Evolutionary conservation across 768 basidiomycete species (phyloP).

Genomic region (Rhodotorula diobovata): DNA sequence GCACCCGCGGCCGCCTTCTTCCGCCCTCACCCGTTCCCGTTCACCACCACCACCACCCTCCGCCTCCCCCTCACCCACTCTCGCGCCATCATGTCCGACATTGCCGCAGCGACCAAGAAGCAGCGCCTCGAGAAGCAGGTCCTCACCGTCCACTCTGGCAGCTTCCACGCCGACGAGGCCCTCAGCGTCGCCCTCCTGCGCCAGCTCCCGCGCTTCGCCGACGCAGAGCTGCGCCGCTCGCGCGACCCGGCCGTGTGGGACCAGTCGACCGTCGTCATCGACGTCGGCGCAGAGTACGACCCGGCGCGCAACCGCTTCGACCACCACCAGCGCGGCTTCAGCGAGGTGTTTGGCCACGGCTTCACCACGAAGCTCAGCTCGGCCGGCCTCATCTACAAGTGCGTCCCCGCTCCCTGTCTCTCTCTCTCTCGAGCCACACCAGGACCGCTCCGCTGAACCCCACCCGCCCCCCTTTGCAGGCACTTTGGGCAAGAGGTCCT

Average conservation of each 20-base stretch:
- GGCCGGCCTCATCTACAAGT: slow-evolving; percentile 96
- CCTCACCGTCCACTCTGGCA: slow-evolving; percentile 44
- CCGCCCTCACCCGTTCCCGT: too few relatives aligned
- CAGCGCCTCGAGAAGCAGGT: neutral
- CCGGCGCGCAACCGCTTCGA: slow-evolving; percentile 74
- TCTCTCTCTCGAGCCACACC: too few relatives aligned
- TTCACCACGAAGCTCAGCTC: slow-evolving; percentile 84
- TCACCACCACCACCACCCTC: too few relatives aligned
- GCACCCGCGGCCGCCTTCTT: neutral
- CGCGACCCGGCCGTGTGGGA: slow-evolving; percentile 68
- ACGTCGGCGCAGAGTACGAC: slow-evolving; percentile 87
- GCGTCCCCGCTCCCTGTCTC: slow-evolving; percentile 40
- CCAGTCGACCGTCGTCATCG: slow-evolving; percentile 87
- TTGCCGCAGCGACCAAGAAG: slow-evolving; percentile 17
- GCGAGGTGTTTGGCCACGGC: slow-evolving; percentile 79
- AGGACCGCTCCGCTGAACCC: neutral
- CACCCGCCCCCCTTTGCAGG: slow-evolving; percentile 1
- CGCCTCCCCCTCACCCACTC: neutral
- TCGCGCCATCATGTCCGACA: neutral
- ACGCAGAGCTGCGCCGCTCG: slow-evolving; percentile 62
- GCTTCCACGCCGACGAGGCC: slow-evolving; percentile 89
- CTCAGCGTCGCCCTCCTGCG: slow-evolving; percentile 85
- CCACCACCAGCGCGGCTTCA: slow-evolving; percentile 93
- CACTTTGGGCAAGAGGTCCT: slow-evolving; percentile 63
- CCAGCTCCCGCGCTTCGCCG: slow-evolving; percentile 65